Conservation (phyloP, 805 yeast genomes). For the Lipomyces oligophaga region DNA sequence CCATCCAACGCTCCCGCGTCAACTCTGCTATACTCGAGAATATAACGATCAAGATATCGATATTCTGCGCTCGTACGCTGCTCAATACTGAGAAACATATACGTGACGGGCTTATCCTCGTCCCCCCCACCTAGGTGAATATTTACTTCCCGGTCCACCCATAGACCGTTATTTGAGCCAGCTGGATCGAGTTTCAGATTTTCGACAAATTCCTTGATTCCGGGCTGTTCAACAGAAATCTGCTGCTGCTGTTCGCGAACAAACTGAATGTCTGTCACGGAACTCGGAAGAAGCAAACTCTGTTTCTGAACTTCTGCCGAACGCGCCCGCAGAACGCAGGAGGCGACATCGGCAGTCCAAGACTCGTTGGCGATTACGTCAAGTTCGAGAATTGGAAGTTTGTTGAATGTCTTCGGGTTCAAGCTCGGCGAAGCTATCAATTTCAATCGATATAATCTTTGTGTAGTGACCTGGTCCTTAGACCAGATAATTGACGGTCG, state of each 20-base stretch:
- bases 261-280: conserved; percentile 15
- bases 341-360: not conserved
- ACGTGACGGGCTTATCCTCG: conserved; percentile 2
- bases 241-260: conserved; percentile 3
- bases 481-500: too few species aligned
- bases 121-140: too few species aligned
- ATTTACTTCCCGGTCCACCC: not conserved
- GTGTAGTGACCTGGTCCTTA: too few species aligned
- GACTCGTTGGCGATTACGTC: conserved; percentile 4
- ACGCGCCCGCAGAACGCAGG: too few species aligned
- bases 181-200: conserved; percentile 4
- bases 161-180: too few species aligned
- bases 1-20: conserved; percentile 25
- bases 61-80: conserved; percentile 17
- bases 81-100: conserved; percentile 16
- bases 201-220: conserved; percentile 9
- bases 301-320: too few species aligned
- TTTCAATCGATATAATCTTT: too few species aligned
- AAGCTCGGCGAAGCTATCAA: conserved; percentile 21
- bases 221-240: conserved; percentile 2
- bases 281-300: conserved; percentile 16
- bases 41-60: conserved; percentile 9
- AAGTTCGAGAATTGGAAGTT: conserved; percentile 14
- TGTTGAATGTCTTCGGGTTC: conserved; percentile 11
- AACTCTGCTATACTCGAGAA: conserved; percentile 12